These are phyloP conservation scores for Saraca asoca DNA, from an alignment of 331 rosid genomes.

Conservation along the genomic window DNA sequence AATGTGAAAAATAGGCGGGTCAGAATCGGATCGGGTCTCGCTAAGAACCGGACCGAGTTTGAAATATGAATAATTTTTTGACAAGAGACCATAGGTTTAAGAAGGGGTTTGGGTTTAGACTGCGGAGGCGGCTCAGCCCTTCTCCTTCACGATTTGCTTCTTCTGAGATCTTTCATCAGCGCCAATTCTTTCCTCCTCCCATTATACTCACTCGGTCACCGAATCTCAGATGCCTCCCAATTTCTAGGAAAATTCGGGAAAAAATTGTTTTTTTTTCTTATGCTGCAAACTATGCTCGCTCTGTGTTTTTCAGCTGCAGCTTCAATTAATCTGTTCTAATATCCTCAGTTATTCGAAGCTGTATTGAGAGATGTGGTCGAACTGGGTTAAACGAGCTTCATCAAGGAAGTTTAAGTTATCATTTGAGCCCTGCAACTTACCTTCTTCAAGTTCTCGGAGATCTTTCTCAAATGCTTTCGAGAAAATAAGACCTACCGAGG, in stretches of 20 bases:
- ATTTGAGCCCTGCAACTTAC: slow-evolving; percentile 17
- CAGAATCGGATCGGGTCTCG: no score
- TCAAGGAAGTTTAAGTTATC: slow-evolving; percentile 36
- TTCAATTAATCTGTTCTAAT: not conserved
- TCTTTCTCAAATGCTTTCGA: slow-evolving; percentile 30
- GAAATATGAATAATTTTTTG: not conserved
- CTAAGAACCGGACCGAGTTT: no score
- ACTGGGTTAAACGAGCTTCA: slow-evolving; percentile 54
- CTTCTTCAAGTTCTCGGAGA: slow-evolving; percentile 35
- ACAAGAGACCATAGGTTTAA: slow-evolving; percentile 54
- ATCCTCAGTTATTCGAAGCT: slow-evolving; percentile 1
- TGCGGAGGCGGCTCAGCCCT: slow-evolving; percentile 49
- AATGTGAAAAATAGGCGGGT: no score
- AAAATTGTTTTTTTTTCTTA: not conserved
- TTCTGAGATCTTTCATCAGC: not conserved
- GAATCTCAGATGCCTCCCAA: not conserved
- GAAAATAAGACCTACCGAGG: slow-evolving; percentile 26
- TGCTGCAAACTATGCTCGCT: slow-evolving; percentile 15
- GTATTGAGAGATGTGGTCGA: slow-evolving; percentile 61
- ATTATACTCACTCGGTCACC: not conserved
- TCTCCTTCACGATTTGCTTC: not conserved
- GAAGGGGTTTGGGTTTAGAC: slow-evolving; percentile 89
- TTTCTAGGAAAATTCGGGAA: slow-evolving; percentile 3
- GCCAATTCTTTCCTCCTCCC: not conserved
- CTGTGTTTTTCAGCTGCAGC: slow-evolving; percentile 22